Conservation (phyloP, 2,329 filamentous ascomycete genomes). For the Sclerotinia trifoliorum region DNA sequence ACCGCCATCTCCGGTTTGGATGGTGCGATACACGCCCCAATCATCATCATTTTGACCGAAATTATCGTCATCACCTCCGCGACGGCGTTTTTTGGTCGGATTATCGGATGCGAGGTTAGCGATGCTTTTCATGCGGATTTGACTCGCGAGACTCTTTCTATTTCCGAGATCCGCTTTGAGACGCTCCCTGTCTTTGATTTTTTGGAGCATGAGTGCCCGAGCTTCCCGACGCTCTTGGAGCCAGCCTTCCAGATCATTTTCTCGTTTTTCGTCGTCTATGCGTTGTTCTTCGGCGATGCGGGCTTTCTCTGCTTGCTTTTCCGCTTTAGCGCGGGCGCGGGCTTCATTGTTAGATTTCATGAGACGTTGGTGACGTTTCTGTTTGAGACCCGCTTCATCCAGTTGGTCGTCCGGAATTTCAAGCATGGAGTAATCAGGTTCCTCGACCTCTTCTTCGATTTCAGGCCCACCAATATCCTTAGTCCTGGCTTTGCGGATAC, state of each 20-base stretch:
- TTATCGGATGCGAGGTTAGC: constrained; percentile 92
- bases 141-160: constrained; percentile 90
- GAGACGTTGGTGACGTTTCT: constrained; percentile 87
- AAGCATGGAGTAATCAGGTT: constrained; percentile 81
- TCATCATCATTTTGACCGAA: constrained; percentile 97
- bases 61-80: constrained; percentile 89
- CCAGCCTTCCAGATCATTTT: constrained; percentile 84
- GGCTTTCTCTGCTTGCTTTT: constrained; percentile 91
- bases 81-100: constrained; percentile 77
- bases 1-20: constrained; percentile 77
- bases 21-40: constrained; percentile 94
- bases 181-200: constrained; percentile 89
- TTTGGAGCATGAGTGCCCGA: constrained; percentile 68
- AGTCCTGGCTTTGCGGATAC: constrained; percentile 84
- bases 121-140: constrained; percentile 97
- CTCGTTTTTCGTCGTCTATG: constrained; percentile 76
- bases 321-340: constrained; percentile 86
- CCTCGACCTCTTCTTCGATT: constrained; percentile 75
- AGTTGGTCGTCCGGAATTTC: constrained; percentile 89
- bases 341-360: constrained; percentile 96
- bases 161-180: constrained; percentile 94
- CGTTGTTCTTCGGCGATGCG: constrained; percentile 79
- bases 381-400: constrained; percentile 85
- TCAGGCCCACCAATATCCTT: constrained; percentile 85
- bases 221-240: constrained; percentile 76